Evolutionary conservation across 1,284 basidiomycete species (phyloP), one percentile per base, ranked within the genome.

Genomic region (Pseudozyma tsukubaensis): DNA sequence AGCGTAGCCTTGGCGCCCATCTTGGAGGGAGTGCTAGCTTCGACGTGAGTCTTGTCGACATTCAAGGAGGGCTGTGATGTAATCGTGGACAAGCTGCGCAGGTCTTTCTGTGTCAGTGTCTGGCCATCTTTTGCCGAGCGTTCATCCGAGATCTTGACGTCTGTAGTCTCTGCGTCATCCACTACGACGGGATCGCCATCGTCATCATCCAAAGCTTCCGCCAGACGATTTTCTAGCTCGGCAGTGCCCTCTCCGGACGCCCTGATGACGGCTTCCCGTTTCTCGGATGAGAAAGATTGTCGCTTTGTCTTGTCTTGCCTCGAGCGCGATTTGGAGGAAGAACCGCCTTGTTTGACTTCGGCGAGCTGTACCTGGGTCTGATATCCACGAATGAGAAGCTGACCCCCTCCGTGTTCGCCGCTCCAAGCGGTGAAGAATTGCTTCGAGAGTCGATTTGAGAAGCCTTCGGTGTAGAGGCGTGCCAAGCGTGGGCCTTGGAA

Each of bases 401-500:
- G 72, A 14, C 76, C 76, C 10, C 76, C 76, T 18, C 75, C 59
- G 44, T 80, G 78, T 47, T 76, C 76, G 18, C 78, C 78, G 13
- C 55, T 63, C 75, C 77, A 78, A 9, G 78, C 78, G 11, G 78
- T 80, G 48, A 76, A 75, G 56, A 80, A 56, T 21, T 74, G 73
- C 54, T 79, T 80, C 4, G 72, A 72, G 7, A 80, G 45, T 8
- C 78, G 65, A 32, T 71, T 70, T 16, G 71, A 62, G 35, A 80
- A 72, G 40, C 66, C 71, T 34, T 80, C 68, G 18, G 59, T 55
- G 47, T 80, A 80, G 13, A 88, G 76, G 16, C 87, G 85, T 21
- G 87, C 87, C 14, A 84, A 84, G 14, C 83, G 80, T 3, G 83
- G 86, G 59, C 88, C 86, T 56, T 88, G 86, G 62, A 87, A 88